Base-by-base conservation (phyloP, 1,284 basidiomycete genomes). In the Trametes hirsuta region DNA sequence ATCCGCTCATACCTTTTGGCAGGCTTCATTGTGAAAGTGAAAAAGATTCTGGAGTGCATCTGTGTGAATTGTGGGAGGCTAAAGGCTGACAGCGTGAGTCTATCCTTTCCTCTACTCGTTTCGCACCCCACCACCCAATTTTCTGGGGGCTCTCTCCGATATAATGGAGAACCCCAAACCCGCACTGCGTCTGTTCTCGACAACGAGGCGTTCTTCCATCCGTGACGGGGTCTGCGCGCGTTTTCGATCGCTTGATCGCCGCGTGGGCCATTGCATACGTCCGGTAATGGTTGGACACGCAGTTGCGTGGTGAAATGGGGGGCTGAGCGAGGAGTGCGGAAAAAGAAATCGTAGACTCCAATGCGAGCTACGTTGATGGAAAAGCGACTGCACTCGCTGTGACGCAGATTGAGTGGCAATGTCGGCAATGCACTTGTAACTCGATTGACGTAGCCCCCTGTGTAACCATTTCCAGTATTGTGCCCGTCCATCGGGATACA, bases 21-120 rank as follows among this genome's bases (percentile, higher is more conserved):
- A 95, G 95, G 97, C 53, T 99, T 99, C 80, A 89, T 99, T 71
- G 86, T 94, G 76, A 99, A 98, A 87, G 95, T 98, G 76, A 99
- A 99, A 83, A 99, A 99, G 84, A 98, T 99, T 71, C 80, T 98
- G 79, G 97, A 99, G 83, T 94, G 92, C 78, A 94, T 99, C 69
- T 99, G 97, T 82, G 93, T 96, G 71, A 96, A 97, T 74, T 99
- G 97, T 77, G 97, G 97, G 72, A 97, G 94, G 79, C 84, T 99
- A 69, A 98, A 98, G 83, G 93, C 93, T 66, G 95, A 98, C 79
- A 88, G 88, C 83, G 94, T 96, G 86, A 91, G 94, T 94, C 79
- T 79, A 81, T 84, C 77, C 74, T 78, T 84, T 85, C 84, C 83
- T 85, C 83, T 85, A 84, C 87, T 91, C 88, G 88, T 90, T 92